Percentiles rank a stretch among this genome's conserved stretches.
Conservation (phyloP, 2,329 filamentous ascomycete genomes). For the Fusarium virguliforme region DNA sequence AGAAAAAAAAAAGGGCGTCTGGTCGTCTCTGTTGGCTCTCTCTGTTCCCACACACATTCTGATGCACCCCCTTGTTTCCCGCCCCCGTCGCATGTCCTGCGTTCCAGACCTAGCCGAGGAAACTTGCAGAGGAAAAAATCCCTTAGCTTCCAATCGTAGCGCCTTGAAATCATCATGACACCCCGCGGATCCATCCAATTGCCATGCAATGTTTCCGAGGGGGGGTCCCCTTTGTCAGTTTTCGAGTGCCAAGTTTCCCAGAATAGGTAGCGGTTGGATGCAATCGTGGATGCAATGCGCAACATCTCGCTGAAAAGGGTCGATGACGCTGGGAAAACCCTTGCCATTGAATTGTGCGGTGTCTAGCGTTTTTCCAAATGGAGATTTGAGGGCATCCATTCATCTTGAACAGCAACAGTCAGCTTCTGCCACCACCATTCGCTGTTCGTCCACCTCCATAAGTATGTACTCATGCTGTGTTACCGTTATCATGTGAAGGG, state of each 20-base stretch:
- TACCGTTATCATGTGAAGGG: background rate
- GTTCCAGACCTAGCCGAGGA: conserved; percentile 12
- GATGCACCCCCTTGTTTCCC: conserved; percentile 17
- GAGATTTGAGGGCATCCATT: background rate
- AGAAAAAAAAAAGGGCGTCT: background rate
- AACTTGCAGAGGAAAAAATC: conserved; percentile 1
- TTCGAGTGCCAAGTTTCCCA: background rate
- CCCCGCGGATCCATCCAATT: background rate
- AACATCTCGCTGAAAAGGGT: background rate
- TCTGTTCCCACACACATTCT: conserved; percentile 10
- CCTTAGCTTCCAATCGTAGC: conserved; percentile 13
- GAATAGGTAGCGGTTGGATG: background rate
- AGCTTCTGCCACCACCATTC: background rate
- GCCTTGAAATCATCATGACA: conserved; percentile 14
- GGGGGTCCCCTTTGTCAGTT: background rate
- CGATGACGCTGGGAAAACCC: background rate
- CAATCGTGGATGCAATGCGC: background rate
- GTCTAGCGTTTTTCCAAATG: background rate
- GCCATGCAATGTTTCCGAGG: conserved; percentile 2
- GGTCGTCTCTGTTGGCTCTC: background rate
- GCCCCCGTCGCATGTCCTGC: conserved; percentile 1
- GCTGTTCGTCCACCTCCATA: no score
- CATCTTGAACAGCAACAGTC: background rate
- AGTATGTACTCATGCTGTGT: background rate
- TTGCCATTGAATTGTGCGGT: background rate